phyloP scores from a whole-genome alignment of 106 monocot species.

The Dendrobium huoshanense region DNA sequence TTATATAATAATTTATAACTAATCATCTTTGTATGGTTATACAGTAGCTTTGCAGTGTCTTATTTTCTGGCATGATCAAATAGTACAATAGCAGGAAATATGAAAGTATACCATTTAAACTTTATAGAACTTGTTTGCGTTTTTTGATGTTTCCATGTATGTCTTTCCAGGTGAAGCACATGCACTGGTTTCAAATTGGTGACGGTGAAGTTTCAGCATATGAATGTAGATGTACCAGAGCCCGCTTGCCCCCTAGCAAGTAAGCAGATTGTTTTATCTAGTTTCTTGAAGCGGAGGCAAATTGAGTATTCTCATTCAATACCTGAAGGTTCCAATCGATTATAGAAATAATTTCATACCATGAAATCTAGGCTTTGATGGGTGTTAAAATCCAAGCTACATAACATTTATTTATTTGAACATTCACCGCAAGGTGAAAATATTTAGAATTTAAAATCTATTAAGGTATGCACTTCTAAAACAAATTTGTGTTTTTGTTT shows the following conservation, averaged over 20 bases:
- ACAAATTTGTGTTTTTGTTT: neutral
- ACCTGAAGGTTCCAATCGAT: constrained; percentile 6
- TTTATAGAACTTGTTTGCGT: neutral
- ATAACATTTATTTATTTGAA: neutral
- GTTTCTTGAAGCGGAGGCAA: neutral
- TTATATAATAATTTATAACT: neutral
- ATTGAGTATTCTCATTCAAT: constrained; percentile 8
- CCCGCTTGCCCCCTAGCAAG: constrained; percentile 87
- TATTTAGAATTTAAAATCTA: neutral
- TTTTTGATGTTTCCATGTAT: constrained; percentile 2
- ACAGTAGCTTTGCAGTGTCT: neutral
- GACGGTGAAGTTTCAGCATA: constrained; percentile 52
- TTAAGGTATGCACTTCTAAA: neutral
- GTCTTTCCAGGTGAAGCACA: constrained; percentile 73
- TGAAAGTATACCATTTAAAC: neutral
- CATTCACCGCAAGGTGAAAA: neutral
- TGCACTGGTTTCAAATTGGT: constrained; percentile 85
- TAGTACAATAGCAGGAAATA: neutral
- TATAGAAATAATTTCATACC: neutral
- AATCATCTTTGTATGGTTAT: neutral
- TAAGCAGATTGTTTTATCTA: constrained; percentile 18
- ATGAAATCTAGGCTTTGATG: neutral
- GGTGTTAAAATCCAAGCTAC: neutral
- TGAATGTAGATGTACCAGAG: constrained; percentile 90
- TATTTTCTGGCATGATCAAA: neutral